These are phyloP conservation scores for Hordeum marinum DNA, from an alignment of 176 grass and related monocot species.

Conservation along the genomic window DNA sequence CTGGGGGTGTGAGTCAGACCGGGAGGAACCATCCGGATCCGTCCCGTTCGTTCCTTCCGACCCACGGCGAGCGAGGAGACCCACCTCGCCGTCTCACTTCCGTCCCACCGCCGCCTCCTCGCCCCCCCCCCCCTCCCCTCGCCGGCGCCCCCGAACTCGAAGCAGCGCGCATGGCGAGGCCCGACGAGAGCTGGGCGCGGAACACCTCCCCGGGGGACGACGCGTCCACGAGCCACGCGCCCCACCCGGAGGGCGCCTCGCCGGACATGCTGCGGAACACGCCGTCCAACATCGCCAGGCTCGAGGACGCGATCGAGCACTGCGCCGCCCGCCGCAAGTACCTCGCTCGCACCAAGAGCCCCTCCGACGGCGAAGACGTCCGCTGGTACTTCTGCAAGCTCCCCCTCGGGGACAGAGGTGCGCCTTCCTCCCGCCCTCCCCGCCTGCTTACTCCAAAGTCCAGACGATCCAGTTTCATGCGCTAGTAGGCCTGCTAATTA, in stretches of 20 bases:
- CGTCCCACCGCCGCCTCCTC: not conserved
- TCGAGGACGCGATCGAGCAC: conserved; percentile 75
- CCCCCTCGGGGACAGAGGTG: conserved; percentile 74
- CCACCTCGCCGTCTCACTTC: conserved; percentile 5
- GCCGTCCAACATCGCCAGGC: conserved; percentile 73
- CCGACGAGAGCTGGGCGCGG: conserved; percentile 1
- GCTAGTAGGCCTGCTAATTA: not conserved
- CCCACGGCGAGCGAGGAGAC: not conserved
- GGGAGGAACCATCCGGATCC: conserved; percentile 6
- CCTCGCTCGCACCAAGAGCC: conserved; percentile 83
- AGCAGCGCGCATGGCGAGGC: conserved; percentile 15
- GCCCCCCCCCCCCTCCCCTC: not conserved
- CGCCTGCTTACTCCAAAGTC: not conserved
- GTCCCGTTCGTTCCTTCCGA: not conserved
- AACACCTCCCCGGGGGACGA: not conserved
- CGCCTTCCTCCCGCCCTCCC: not conserved
- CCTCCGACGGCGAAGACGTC: conserved; percentile 79
- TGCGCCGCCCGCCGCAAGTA: conserved; percentile 77
- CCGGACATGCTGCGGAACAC: conserved; percentile 85
- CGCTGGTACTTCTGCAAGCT: conserved; percentile 98
- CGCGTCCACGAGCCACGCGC: conserved; percentile 28
- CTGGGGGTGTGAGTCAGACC: not conserved
- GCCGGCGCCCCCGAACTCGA: not conserved
- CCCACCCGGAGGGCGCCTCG: conserved; percentile 25
- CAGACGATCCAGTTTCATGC: not conserved